Base-by-base conservation (phyloP, 1,284 basidiomycete genomes). In the Apiotrichum siamense region DNA sequence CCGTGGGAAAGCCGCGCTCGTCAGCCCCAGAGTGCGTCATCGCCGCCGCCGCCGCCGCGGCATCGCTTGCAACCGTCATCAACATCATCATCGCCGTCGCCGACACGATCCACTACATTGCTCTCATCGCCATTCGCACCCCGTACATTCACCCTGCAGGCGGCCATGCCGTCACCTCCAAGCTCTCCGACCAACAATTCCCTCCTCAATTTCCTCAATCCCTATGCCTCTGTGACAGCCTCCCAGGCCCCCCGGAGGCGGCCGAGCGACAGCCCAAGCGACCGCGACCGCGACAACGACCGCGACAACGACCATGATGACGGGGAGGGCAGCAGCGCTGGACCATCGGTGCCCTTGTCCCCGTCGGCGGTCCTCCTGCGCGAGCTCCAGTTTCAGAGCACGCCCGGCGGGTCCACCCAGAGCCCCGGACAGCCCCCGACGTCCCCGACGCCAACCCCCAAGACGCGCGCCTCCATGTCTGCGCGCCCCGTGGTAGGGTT, bases 191-290 rank as follows among this genome's bases (percentile, higher is more conserved):
- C 29, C 9, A 7, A 20, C 24, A 64, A 62, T 47, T 65, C 75
- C 13, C 87, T 90, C 63, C 82, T 90, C 59, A 83, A 83, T 70
- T 81, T 86, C 77, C 77, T 90, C 35, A 90, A 89, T 65, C 86
- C 88, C 31, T 87, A 80, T 80, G 80, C 59, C 77, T 83, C 65
- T 71, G 77, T 53, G 80, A 85, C 68, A 79, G 83, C 62, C 83
- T 87, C 35, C 12, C 41, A 41, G 18, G 21, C 15, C 15, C 33
- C 13, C 27, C 25, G 26, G 7, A 7, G 23, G 24, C 24, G 24
- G n/a, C 21, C 21, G n/a, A n/a, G 31, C 20, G 13, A 7, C 15
- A n/a, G n/a, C n/a, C n/a, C n/a, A n/a, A 31, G 29, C 24, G 31
- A 47, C 13, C 18, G 38, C 18, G 36, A 36, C 24, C 17, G 33